Conservation (phyloP, 2,329 filamentous ascomycete species). For the Pseudogymnoascus sp. region DNA sequence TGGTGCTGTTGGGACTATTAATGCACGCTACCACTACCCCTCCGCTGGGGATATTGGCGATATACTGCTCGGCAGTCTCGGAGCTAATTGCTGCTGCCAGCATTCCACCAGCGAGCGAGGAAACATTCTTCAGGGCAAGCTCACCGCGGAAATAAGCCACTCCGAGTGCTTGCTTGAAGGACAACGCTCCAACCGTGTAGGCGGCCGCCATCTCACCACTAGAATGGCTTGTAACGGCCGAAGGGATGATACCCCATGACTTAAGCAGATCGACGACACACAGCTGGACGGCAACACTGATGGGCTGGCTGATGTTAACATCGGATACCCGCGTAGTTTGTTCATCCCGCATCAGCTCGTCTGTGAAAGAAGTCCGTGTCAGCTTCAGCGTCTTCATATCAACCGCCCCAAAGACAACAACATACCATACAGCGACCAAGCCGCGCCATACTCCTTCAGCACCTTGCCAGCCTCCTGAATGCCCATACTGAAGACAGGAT, state of each 20-base stretch:
- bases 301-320: slow-evolving; percentile 19
- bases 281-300: slow-evolving; percentile 30
- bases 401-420: too few species aligned
- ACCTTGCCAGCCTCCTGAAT: slow-evolving; percentile 20
- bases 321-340: neutral
- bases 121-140: slow-evolving; percentile 29
- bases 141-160: slow-evolving; percentile 24
- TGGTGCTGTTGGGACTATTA: slow-evolving; percentile 24
- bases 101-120: slow-evolving; percentile 40
- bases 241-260: slow-evolving; percentile 17
- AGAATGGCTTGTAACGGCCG: slow-evolving; percentile 21
- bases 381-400: too few species aligned
- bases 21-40: slow-evolving; percentile 18
- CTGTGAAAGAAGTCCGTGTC: slow-evolving; percentile 18
- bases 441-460: slow-evolving; percentile 26
- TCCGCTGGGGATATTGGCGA: slow-evolving; percentile 2
- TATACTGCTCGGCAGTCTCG: slow-evolving; percentile 25
- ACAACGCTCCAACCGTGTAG: slow-evolving; percentile 21
- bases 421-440: neutral
- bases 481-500: neutral
- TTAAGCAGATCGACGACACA: slow-evolving; percentile 25
- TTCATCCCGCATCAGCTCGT: neutral
- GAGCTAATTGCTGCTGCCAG: slow-evolving; percentile 40
- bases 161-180: slow-evolving; percentile 18
- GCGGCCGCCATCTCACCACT: slow-evolving; percentile 21